phyloP scores from a whole-genome alignment of 148 eudicot genomes.

The Diospyros kaki region DNA sequence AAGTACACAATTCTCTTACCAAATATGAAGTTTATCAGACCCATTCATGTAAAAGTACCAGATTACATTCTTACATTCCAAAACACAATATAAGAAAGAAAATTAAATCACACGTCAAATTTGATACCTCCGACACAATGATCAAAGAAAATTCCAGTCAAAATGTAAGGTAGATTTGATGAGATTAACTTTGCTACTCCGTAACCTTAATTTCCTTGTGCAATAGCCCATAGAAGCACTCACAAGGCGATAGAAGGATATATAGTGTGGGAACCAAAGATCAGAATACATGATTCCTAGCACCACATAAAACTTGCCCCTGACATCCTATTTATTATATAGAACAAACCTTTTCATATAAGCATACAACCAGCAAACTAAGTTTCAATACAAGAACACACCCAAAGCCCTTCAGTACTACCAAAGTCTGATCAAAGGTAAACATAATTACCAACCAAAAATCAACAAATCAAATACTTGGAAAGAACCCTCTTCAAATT shows the following conservation, averaged over 20 bases:
- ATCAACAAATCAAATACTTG: too few relatives aligned
- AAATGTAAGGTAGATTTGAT: not conserved
- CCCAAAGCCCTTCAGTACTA: too few relatives aligned
- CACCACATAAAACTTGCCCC: too few relatives aligned
- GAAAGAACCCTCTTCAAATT: too few relatives aligned
- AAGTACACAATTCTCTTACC: not conserved
- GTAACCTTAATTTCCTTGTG: not conserved
- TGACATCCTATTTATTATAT: too few relatives aligned
- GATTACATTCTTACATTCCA: not conserved
- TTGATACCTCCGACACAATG: not conserved
- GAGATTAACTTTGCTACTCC: not conserved
- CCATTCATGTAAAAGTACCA: not conserved
- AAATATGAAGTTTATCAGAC: not conserved
- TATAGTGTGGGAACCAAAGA: too few relatives aligned
- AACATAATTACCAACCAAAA: too few relatives aligned
- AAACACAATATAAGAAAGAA: not conserved
- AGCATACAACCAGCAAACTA: too few relatives aligned
- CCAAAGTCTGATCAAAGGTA: too few relatives aligned
- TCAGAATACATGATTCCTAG: too few relatives aligned
- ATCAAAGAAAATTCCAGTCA: not conserved
- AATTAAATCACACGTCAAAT: not conserved
- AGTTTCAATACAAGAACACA: too few relatives aligned
- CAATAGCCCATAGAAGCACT: not conserved
- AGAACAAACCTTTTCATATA: too few relatives aligned
- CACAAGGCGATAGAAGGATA: not conserved